Evolutionary conservation across 1,139 yeast genomes (phyloP).

Genomic region (Ashbya aceris): DNA sequence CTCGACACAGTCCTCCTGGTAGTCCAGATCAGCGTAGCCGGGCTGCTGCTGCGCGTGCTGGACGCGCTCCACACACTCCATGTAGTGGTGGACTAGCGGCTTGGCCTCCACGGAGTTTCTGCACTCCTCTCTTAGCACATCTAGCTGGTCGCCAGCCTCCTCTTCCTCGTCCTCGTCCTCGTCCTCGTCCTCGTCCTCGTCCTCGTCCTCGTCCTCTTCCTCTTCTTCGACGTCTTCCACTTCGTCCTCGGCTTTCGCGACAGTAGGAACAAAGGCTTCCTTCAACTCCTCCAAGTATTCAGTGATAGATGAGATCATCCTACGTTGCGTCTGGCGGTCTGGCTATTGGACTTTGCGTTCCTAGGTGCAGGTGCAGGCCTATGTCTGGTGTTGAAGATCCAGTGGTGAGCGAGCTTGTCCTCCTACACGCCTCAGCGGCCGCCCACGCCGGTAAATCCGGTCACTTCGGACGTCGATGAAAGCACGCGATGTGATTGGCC

Average conservation of each 20-base stretch:
- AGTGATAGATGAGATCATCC: constrained; percentile 45
- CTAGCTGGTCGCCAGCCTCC: constrained; percentile 61
- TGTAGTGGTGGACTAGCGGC: constrained; percentile 77
- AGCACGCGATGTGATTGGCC: constrained; percentile 3
- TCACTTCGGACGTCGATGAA: background rate
- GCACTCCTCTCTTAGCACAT: constrained; percentile 59
- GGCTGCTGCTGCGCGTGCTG: constrained; percentile 76
- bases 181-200: constrained; percentile 60
- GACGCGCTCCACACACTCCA: constrained; percentile 93
- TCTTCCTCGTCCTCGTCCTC: constrained; percentile 78
- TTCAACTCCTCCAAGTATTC: constrained; percentile 57
- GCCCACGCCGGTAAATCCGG: background rate
- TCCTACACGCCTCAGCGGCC: too few relatives aligned
- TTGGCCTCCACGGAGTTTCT: constrained; percentile 59
- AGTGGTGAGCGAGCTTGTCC: too few relatives aligned
- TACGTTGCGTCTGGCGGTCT: too few relatives aligned
- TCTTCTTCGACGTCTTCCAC: constrained; percentile 28
- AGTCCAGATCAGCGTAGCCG: constrained; percentile 66
- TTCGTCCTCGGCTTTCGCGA: constrained; percentile 70
- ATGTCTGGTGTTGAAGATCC: too few relatives aligned
- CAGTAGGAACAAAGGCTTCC: constrained; percentile 72
- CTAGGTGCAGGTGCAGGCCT: too few relatives aligned
- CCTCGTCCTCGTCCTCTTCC: constrained; percentile 38
- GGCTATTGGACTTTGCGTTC: too few relatives aligned
- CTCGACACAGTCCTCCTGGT: constrained; percentile 96